A percentile compares a stretch with the other conserved stretches of the same genome.
Conservation (phyloP, 495 filamentous ascomycete species). For the Trypethelium eluteriae region DNA sequence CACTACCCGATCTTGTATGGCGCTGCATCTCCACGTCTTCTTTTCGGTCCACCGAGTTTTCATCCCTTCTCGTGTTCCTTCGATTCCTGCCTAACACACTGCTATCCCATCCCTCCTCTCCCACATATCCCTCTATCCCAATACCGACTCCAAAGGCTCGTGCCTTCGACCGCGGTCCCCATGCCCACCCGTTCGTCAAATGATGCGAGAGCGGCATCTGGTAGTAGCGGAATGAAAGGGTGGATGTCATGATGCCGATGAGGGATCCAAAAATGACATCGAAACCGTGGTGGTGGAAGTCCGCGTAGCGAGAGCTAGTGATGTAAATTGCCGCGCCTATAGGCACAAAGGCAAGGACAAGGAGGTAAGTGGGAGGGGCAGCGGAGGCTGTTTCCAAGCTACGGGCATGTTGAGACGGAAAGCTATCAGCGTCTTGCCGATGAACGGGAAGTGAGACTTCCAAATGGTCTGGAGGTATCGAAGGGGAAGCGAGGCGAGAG, state of each 20-base stretch:
- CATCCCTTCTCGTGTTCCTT: background rate
- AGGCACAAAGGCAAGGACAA: constrained; percentile 51
- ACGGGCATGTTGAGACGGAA: too few species aligned
- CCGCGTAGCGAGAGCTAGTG: constrained; percentile 52
- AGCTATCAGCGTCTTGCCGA: constrained; percentile 15
- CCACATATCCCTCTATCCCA: constrained; percentile 34
- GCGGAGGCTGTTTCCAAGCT: constrained; percentile 29
- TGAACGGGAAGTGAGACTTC: constrained; percentile 20
- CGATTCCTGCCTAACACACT: background rate
- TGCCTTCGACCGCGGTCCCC: constrained; percentile 32
- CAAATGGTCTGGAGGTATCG: constrained; percentile 1
- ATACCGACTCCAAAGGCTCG: constrained; percentile 38
- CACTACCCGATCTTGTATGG: background rate
- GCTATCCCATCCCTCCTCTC: constrained; percentile 30
- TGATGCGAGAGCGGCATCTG: constrained; percentile 31
- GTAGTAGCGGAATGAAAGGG: constrained; percentile 56
- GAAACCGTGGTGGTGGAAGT: constrained; percentile 57
- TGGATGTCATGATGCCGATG: constrained; percentile 50
- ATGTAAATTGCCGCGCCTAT: constrained; percentile 55
- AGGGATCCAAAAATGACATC: constrained; percentile 55
- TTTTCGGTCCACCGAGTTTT: background rate
- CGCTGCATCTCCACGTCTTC: background rate
- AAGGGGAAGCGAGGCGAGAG: constrained; percentile 11
- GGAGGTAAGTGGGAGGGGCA: constrained; percentile 51
- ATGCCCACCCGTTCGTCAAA: constrained; percentile 33